Percentiles rank a stretch among this genome's conserved stretches.
phyloP scores from a whole-genome alignment of 805 yeast genomes.

The Nakazawaea ernobii region DNA sequence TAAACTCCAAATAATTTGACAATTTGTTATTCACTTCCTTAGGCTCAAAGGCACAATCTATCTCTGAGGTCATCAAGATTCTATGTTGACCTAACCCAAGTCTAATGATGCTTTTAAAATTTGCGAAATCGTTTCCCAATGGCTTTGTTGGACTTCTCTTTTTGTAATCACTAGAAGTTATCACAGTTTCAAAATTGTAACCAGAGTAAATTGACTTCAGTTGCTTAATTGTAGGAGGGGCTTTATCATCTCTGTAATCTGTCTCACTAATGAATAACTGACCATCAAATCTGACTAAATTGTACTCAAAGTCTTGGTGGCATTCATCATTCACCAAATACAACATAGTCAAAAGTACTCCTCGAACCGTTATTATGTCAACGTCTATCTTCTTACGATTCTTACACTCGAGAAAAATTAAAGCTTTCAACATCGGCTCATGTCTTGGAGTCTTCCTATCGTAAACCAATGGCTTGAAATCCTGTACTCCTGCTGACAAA shows the following conservation, averaged over 20 bases:
- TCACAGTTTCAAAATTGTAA: constrained; percentile 2
- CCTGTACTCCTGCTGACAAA: not conserved
- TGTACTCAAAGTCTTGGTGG: not conserved
- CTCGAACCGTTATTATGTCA: constrained; percentile 2
- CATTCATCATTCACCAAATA: not conserved
- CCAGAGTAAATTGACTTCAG: not conserved
- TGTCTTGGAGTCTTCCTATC: not conserved
- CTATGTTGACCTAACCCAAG: not conserved
- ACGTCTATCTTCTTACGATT: not conserved
- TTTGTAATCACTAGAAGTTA: not conserved
- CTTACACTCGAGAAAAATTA: not conserved
- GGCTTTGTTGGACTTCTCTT: not conserved
- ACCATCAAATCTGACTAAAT: constrained; percentile 3
- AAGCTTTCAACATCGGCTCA: not conserved
- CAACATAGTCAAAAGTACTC: not conserved
- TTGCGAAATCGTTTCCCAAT: not conserved
- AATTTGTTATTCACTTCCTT: not conserved
- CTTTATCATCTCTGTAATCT: constrained; percentile 7
- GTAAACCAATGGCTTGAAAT: constrained; percentile 2
- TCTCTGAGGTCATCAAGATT: constrained; percentile 1
- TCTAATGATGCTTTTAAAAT: not conserved
- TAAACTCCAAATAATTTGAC: constrained; percentile 2
- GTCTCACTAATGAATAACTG: constrained; percentile 3
- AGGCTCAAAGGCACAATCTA: constrained; percentile 1
- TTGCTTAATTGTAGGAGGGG: not conserved